Conservation (phyloP, 1,284 basidiomycete species). For the Prillingera fragicola region DNA sequence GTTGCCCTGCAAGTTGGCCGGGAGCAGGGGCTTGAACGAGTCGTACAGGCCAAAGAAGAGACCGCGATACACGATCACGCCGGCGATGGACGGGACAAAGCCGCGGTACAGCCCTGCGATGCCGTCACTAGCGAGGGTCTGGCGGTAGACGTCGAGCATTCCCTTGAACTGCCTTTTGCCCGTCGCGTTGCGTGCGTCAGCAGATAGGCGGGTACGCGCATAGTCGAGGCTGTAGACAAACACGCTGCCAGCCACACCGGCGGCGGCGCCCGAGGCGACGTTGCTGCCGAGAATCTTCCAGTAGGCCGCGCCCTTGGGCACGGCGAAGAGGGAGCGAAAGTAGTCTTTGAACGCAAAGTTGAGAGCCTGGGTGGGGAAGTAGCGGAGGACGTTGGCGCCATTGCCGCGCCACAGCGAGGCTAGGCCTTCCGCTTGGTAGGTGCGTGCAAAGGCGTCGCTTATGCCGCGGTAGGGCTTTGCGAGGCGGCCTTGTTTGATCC, state of each 20-base stretch:
- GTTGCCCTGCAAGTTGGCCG: slow-evolving; percentile 57
- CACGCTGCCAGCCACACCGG: slow-evolving; percentile 88
- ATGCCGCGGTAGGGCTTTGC: slow-evolving; percentile 38
- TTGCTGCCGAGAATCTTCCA: slow-evolving; percentile 56
- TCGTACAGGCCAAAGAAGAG: slow-evolving; percentile 55
- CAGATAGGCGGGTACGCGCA: slow-evolving; percentile 95
- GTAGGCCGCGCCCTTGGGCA: slow-evolving; percentile 56
- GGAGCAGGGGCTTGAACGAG: slow-evolving; percentile 56
- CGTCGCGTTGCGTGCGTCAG: slow-evolving; percentile 90
- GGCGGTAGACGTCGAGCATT: slow-evolving; percentile 77
- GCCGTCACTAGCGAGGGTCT: slow-evolving; percentile 56
- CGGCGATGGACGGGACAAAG: slow-evolving; percentile 59
- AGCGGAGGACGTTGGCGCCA: slow-evolving; percentile 56
- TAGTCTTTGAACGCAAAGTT: slow-evolving; percentile 51
- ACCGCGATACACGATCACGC: slow-evolving; percentile 60
- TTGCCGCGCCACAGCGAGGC: slow-evolving; percentile 53
- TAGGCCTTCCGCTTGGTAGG: slow-evolving; percentile 52
- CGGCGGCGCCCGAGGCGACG: slow-evolving; percentile 89
- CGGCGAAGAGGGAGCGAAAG: slow-evolving; percentile 54
- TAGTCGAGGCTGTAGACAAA: slow-evolving; percentile 98
- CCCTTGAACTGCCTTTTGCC: slow-evolving; percentile 93
- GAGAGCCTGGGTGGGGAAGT: slow-evolving; percentile 53
- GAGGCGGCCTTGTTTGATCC: slow-evolving; percentile 3
- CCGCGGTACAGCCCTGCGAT: slow-evolving; percentile 58
- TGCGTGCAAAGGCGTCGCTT: slow-evolving; percentile 43